Percentiles rank a stretch among this genome's conserved stretches.
phyloP scores from a whole-genome alignment of 768 basidiomycete genomes.

The Crepidotus variabilis region DNA sequence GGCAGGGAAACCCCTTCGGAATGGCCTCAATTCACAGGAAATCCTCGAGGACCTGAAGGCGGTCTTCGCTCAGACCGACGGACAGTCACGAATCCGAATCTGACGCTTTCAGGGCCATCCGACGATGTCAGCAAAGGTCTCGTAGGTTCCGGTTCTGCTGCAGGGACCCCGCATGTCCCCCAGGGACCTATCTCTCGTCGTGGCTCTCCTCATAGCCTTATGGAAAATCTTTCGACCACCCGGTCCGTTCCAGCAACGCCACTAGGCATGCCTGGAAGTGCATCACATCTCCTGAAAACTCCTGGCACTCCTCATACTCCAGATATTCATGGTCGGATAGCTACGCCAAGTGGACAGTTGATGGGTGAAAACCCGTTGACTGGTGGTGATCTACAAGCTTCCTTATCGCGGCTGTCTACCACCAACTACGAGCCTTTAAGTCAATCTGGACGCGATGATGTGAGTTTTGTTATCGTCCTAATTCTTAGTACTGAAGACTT shows the following conservation, averaged over 20 bases:
- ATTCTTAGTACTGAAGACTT: slow-evolving; percentile 17
- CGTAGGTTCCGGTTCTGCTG: slow-evolving; percentile 47
- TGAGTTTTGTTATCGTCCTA: slow-evolving; percentile 23
- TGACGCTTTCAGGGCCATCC: slow-evolving; percentile 56
- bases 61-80: slow-evolving; percentile 60
- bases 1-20: slow-evolving; percentile 61
- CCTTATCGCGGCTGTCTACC: slow-evolving; percentile 64
- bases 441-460: slow-evolving; percentile 51
- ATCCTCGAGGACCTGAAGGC: slow-evolving; percentile 58
- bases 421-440: slow-evolving; percentile 54
- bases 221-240: slow-evolving; percentile 56
- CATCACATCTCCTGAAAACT: slow-evolving; percentile 54
- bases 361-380: slow-evolving; percentile 48
- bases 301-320: slow-evolving; percentile 66
- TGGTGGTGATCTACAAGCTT: slow-evolving; percentile 60
- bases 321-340: slow-evolving; percentile 61
- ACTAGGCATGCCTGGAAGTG: slow-evolving; percentile 49
- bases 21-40: slow-evolving; percentile 87
- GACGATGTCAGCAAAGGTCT: slow-evolving; percentile 46
- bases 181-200: slow-evolving; percentile 60
- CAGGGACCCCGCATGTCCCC: slow-evolving; percentile 59
- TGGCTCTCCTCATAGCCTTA: slow-evolving; percentile 64
- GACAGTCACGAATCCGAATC: slow-evolving; percentile 68
- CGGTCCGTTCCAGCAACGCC: slow-evolving; percentile 87
- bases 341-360: slow-evolving; percentile 42